Evolutionary conservation across 73 alveolate genomes (phyloP).

Genomic region (Symbiodinium pilosum): DNA sequence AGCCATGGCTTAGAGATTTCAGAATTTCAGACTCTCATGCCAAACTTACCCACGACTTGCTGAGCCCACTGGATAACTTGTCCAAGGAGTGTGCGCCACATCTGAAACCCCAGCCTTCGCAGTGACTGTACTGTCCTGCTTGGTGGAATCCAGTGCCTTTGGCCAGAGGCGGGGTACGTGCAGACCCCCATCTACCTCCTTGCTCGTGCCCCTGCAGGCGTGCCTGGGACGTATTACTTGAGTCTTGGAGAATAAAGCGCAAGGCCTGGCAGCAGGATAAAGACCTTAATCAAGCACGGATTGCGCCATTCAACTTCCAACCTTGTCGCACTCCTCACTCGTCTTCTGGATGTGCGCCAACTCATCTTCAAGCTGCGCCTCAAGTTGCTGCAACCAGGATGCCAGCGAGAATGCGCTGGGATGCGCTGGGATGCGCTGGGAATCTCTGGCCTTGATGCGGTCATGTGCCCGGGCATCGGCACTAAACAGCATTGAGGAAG

Average conservation of each 20-base stretch:
- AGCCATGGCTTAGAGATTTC: too few relatives aligned
- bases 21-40: too few relatives aligned
- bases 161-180: neutral
- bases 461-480: constrained; percentile 14
- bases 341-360: constrained; percentile 1
- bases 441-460: neutral
- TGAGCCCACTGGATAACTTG: too few relatives aligned
- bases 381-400: too few relatives aligned
- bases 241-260: neutral
- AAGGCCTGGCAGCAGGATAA: neutral
- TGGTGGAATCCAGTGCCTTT: neutral
- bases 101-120: neutral
- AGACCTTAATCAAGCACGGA: too few relatives aligned
- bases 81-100: too few relatives aligned
- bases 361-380: constrained; percentile 8
- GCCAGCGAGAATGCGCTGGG: too few relatives aligned
- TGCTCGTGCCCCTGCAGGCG: too few relatives aligned
- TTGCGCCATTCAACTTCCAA: neutral
- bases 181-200: too few relatives aligned
- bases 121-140: neutral
- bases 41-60: too few relatives aligned
- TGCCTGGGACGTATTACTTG: neutral
- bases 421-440: neutral
- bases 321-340: neutral
- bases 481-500: neutral